Base-by-base conservation (phyloP, 108 stramenopile genomes). In the Aurantiochytrium sp. region DNA sequence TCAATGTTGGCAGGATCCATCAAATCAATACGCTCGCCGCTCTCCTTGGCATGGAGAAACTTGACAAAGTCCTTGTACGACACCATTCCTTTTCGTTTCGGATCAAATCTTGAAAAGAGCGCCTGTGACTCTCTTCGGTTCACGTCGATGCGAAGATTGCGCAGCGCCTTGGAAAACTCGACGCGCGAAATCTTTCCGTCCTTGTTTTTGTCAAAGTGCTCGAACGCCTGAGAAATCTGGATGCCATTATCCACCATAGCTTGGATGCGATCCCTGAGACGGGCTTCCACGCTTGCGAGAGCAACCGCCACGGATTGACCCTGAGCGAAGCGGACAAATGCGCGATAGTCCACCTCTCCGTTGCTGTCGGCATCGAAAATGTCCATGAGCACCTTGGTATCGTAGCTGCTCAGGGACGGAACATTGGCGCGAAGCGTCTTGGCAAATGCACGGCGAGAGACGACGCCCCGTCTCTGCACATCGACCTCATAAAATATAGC, bases 31-130 rank as follows among this genome's bases (percentile, higher is more conserved):
- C 42, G 21, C 8, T 10, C 42, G 59, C 35, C 23, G 23, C 47
- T 28, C 28, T n/a, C 51, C 21, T 59, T 58, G 73, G 5, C 60
- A 25, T 44, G 42, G 47, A 90, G 55, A 60, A 90, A 90, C n/a
- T 58, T 35, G 58, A 73, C 72, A 23, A 90, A 90, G 16, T 90
- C 89, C 44, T 35, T 55, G 83, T 90, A 90, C 53, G 59, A 87
- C 3, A 90, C 89, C 45, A 18, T 4, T 5, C 89, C 89, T 28
- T 58, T 58, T 8, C 83, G 58, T 8, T 60, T 83, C 23, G 89
- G 89, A 58, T 90, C 89, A 8, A 83, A 76, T 8, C 89, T n/a
- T 18, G 58, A 42, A 45, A 87, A 90, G 43, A 90, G 44, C 5
- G 89, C 89, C 18, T 47, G 55, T 43, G 60, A 19, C 58, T 90